Conservation (phyloP, 2,329 filamentous ascomycete species). For the Penicillium sp. region DNA sequence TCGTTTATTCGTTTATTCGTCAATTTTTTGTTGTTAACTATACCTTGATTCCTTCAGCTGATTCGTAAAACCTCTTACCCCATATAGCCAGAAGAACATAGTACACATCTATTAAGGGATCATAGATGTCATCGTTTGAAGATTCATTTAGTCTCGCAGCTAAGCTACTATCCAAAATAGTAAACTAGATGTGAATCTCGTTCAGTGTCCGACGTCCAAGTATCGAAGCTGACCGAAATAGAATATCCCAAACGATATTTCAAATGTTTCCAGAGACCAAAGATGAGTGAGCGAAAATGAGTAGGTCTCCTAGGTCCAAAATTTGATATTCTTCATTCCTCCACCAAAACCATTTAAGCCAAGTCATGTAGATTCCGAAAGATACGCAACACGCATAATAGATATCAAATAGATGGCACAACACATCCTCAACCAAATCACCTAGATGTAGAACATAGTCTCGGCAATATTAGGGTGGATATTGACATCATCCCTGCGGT, state of each 20-base stretch:
- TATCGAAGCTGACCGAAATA: neutral
- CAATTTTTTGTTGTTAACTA: neutral
- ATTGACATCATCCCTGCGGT: conserved; percentile 17
- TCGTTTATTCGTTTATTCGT: neutral
- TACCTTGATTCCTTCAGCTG: neutral
- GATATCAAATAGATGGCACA: neutral
- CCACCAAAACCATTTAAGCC: neutral
- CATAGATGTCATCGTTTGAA: neutral
- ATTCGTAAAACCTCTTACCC: neutral
- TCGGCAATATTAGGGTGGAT: conserved; percentile 32
- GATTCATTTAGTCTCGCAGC: neutral
- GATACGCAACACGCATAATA: neutral
- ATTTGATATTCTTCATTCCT: neutral
- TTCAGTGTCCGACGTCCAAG: neutral
- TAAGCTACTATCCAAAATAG: neutral
- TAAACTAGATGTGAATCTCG: neutral
- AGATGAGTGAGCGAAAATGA: neutral
- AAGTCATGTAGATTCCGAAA: neutral
- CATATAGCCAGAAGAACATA: neutral
- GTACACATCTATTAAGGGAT: neutral
- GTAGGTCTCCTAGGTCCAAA: neutral
- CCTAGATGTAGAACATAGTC: conserved; percentile 42
- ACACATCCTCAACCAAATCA: neutral
- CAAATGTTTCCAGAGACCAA: neutral
- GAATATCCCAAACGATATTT: neutral